phyloP scores from a whole-genome alignment of 140 eudicot genomes.

The Stevia rebaudiana region DNA sequence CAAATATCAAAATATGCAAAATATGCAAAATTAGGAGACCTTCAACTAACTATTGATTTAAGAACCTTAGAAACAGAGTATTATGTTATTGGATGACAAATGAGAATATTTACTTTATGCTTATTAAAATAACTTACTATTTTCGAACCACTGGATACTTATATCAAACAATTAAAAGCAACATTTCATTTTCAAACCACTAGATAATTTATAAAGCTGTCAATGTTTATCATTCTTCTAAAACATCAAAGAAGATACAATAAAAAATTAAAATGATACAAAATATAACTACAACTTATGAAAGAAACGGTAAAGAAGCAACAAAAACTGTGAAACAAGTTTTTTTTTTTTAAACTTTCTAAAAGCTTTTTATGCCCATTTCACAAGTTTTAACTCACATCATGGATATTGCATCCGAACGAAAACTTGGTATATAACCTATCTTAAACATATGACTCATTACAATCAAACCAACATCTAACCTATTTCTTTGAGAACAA shows the following conservation, averaged over 20 bases:
- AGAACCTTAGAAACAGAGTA: neutral
- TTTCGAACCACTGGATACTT: neutral
- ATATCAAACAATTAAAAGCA: neutral
- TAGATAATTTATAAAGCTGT: constrained; percentile 7
- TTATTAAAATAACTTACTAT: too few relatives aligned
- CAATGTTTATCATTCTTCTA: constrained; percentile 12
- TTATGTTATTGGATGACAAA: neutral
- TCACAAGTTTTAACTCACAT: constrained; percentile 7
- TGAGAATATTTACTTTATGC: neutral
- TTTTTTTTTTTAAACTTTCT: neutral
- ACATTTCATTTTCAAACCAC: neutral
- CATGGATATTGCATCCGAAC: constrained; percentile 9
- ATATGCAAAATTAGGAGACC: neutral
- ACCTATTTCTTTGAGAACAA: constrained; percentile 33
- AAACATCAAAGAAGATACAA: constrained; percentile 18
- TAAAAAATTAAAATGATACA: constrained; percentile 14
- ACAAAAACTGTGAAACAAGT: constrained; percentile 17
- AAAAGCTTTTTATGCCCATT: neutral
- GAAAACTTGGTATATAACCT: constrained; percentile 40
- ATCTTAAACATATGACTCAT: constrained; percentile 38
- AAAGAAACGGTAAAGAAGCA: constrained; percentile 10
- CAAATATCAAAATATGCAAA: too few relatives aligned
- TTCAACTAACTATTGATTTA: neutral
- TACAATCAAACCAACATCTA: constrained; percentile 43
- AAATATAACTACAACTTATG: constrained; percentile 3